Percentiles rank a stretch among this genome's conserved stretches.
Evolutionary conservation across 352 stramenopile species (phyloP).

Genomic region (Globisporangium heterothallicum): DNA sequence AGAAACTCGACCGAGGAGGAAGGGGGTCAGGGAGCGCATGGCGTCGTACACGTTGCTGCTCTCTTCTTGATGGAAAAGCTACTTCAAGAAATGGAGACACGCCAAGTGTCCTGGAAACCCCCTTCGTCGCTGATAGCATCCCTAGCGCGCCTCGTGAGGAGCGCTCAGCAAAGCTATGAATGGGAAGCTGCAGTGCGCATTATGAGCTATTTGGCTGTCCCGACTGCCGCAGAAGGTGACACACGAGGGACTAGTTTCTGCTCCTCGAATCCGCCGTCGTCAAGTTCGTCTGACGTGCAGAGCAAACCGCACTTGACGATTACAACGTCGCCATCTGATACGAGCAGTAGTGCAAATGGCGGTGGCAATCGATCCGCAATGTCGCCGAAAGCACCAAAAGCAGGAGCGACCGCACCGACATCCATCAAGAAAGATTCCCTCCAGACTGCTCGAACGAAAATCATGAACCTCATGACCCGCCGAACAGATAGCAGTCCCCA

Average conservation of each 20-base stretch:
- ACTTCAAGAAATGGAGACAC: constrained; percentile 18
- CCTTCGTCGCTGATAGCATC: constrained; percentile 24
- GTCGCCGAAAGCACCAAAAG: not conserved
- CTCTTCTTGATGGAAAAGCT: constrained; percentile 40
- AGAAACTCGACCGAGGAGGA: not conserved
- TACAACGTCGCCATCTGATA: not conserved
- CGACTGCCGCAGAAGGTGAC: not conserved
- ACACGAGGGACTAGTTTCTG: not conserved
- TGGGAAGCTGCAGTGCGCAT: constrained; percentile 41
- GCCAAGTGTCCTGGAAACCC: constrained; percentile 25
- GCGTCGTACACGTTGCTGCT: not conserved
- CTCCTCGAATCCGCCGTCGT: not conserved
- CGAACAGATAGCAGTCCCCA: constrained; percentile 15
- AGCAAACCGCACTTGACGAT: not conserved
- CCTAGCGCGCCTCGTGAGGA: constrained; percentile 31
- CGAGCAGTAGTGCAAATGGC: not conserved
- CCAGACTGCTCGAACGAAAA: constrained; percentile 13
- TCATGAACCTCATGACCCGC: constrained; percentile 23
- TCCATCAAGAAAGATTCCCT: constrained; percentile 14
- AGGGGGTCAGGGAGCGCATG: constrained; percentile 1
- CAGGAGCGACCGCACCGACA: not conserved
- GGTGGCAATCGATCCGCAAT: not conserved
- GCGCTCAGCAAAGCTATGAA: constrained; percentile 21
- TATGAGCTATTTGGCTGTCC: constrained; percentile 25
- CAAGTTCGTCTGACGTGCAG: not conserved